Percentiles rank a stretch among this genome's conserved stretches.
Evolutionary conservation across 257 asterid species (phyloP).

Genomic region (Mentha longifolia): DNA sequence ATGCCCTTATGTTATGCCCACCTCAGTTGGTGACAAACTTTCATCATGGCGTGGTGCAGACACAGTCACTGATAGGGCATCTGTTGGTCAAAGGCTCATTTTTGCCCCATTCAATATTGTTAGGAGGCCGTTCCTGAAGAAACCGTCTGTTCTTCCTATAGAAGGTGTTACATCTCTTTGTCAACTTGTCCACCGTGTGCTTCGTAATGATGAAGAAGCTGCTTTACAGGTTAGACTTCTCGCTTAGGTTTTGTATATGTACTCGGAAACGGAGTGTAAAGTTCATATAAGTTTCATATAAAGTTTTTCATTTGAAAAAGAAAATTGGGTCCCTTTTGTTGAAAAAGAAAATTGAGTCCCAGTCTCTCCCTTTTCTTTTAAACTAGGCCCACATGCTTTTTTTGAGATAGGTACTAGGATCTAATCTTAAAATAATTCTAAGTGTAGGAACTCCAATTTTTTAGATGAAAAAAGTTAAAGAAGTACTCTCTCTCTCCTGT

Average conservation of each 20-base stretch:
- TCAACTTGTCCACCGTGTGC: conserved; percentile 67
- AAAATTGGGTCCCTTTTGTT: neutral
- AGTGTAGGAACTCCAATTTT: neutral
- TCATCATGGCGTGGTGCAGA: conserved; percentile 71
- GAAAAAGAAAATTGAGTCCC: neutral
- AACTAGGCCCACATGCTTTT: neutral
- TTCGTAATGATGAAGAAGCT: conserved; percentile 79
- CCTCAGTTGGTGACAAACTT: conserved; percentile 56
- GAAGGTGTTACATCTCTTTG: conserved; percentile 83
- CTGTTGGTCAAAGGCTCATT: conserved; percentile 46
- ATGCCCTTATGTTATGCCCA: conserved; percentile 87
- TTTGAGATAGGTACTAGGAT: neutral
- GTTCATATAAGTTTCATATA: neutral
- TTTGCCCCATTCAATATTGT: conserved; percentile 72
- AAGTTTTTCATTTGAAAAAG: neutral
- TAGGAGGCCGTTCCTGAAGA: conserved; percentile 74
- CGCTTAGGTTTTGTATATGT: neutral
- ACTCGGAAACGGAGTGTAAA: neutral
- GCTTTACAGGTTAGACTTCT: conserved; percentile 67
- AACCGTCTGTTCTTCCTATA: conserved; percentile 75
- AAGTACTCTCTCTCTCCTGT: neutral
- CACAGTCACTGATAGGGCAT: conserved; percentile 41
- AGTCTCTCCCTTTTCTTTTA: neutral
- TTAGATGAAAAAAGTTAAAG: neutral
- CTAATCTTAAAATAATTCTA: neutral